phyloP scores from a whole-genome alignment of 495 filamentous ascomycete genomes.

The Annulohypoxylon moriforme region DNA sequence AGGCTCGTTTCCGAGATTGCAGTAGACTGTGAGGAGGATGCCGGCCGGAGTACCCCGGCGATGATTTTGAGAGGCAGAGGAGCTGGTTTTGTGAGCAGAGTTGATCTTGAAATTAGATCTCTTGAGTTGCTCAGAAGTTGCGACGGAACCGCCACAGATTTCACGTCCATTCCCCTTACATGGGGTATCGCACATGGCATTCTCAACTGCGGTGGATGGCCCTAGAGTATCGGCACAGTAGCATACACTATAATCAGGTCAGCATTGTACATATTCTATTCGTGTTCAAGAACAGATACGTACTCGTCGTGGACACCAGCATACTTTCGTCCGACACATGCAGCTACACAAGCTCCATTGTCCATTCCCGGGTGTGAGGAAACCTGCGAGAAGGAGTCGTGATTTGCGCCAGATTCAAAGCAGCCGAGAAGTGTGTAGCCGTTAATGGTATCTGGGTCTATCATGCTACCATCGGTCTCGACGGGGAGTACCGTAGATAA shows the following conservation, averaged over 20 bases:
- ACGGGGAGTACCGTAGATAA: conserved; percentile 29
- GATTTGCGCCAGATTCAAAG: conserved; percentile 16
- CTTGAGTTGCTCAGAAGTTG: background rate
- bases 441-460: conserved; percentile 13
- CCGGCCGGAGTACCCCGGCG: background rate
- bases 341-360: conserved; percentile 29
- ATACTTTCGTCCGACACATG: conserved; percentile 35
- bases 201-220: conserved; percentile 62
- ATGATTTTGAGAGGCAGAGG: background rate
- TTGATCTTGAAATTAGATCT: background rate
- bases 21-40: conserved; percentile 39
- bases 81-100: background rate
- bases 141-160: conserved; percentile 32
- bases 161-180: conserved; percentile 32
- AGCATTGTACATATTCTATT: background rate
- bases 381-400: conserved; percentile 9
- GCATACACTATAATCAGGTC: conserved; percentile 27
- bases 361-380: conserved; percentile 31
- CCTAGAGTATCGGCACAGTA: conserved; percentile 64
- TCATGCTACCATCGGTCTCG: background rate
- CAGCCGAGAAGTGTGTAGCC: conserved; percentile 42
- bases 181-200: conserved; percentile 20
- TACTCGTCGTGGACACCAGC: conserved; percentile 42
- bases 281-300: background rate
- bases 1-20: conserved; percentile 17